These are phyloP conservation scores for Podospora didyma DNA, from an alignment of 495 filamentous ascomycete genomes.

Conservation along the genomic window DNA sequence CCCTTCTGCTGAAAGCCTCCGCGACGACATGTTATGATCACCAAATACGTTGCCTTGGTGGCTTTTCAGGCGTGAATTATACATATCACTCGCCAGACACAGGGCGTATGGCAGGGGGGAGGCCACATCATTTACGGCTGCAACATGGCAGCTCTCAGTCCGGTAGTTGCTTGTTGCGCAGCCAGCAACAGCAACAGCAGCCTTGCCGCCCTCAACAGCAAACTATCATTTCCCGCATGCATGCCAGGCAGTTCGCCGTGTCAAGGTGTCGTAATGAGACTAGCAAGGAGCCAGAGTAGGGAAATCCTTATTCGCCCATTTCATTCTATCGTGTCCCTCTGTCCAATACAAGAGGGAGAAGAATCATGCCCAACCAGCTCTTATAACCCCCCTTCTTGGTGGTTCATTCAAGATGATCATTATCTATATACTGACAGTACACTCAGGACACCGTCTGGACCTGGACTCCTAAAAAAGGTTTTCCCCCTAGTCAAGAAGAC, in stretches of 20 bases:
- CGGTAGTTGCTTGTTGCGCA: too few relatives aligned
- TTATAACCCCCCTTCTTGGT: not conserved
- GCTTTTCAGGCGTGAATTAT: not conserved
- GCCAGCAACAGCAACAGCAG: too few relatives aligned
- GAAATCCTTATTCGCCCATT: not conserved
- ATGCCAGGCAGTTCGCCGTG: conserved; percentile 41
- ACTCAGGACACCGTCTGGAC: not conserved
- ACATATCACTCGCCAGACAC: not conserved
- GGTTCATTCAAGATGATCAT: not conserved
- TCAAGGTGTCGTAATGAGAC: not conserved
- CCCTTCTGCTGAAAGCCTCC: too few relatives aligned
- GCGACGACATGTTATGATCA: too few relatives aligned
- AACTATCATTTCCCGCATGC: conserved; percentile 18
- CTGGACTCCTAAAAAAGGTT: conserved; percentile 22
- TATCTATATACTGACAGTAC: not conserved
- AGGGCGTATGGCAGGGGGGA: too few relatives aligned
- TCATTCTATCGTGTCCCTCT: not conserved
- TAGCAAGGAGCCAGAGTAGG: not conserved
- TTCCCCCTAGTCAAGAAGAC: conserved; percentile 42
- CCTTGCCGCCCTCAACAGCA: too few relatives aligned
- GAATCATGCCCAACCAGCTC: not conserved
- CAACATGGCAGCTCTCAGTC: too few relatives aligned
- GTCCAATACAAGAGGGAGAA: not conserved
- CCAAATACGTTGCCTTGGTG: too few relatives aligned
- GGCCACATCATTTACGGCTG: too few relatives aligned